These are phyloP conservation scores for Leishmania tarentolae DNA, from an alignment of 208 protist species.

Conservation along the genomic window DNA sequence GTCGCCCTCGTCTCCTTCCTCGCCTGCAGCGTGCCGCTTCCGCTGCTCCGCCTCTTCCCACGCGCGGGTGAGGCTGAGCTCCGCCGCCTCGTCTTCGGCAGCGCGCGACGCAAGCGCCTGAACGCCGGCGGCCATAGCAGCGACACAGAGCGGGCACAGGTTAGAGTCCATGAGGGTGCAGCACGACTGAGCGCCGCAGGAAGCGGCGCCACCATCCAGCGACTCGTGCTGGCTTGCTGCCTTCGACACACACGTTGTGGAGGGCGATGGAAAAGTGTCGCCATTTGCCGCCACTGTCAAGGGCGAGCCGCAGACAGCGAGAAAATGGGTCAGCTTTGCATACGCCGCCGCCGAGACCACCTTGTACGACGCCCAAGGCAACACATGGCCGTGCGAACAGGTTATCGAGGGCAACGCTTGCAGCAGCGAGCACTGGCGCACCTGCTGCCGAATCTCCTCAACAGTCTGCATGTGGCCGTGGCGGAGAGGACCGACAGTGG, in stretches of 20 bases:
- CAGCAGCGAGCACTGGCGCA: conserved; percentile 24
- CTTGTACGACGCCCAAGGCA: conserved; percentile 65
- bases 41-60: conserved; percentile 28
- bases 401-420: conserved; percentile 26
- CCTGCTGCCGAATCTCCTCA: conserved; percentile 14
- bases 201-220: neutral
- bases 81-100: conserved; percentile 44
- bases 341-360: conserved; percentile 32
- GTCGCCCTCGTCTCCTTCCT: neutral
- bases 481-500: conserved; percentile 1
- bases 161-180: conserved; percentile 35
- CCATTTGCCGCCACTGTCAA: neutral
- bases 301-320: conserved; percentile 11
- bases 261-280: neutral
- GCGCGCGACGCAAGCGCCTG: conserved; percentile 25
- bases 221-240: neutral
- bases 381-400: conserved; percentile 47
- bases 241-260: neutral
- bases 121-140: conserved; percentile 44
- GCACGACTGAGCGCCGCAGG: neutral
- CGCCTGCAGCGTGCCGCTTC: conserved; percentile 13
- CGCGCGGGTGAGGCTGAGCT: conserved; percentile 18
- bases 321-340: conserved; percentile 25
- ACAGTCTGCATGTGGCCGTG: conserved; percentile 20
- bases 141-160: conserved; percentile 51